Evolutionary conservation across 2,329 filamentous ascomycete genomes (phyloP).

Genomic region (Aspergillus sp.): DNA sequence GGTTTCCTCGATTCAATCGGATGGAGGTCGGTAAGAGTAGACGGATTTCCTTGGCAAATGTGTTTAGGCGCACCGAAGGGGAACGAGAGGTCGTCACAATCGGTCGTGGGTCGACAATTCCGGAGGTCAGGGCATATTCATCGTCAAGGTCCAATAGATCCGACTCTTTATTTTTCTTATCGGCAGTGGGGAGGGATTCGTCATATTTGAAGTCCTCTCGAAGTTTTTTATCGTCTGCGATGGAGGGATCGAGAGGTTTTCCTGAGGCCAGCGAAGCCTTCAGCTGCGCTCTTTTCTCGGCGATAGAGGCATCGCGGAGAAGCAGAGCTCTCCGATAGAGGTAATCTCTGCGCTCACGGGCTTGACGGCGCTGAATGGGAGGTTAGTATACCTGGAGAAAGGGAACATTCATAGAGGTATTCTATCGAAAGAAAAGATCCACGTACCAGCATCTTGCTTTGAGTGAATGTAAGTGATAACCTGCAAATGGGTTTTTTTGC

Average conservation of each 20-base stretch:
- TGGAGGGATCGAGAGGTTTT: slow-evolving; percentile 75
- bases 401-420: background rate
- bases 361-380: slow-evolving; percentile 61
- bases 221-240: slow-evolving; percentile 82
- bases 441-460: slow-evolving; percentile 33
- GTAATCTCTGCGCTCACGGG: slow-evolving; percentile 78
- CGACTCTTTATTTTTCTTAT: slow-evolving; percentile 70
- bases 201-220: slow-evolving; percentile 92
- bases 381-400: background rate
- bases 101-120: slow-evolving; percentile 83
- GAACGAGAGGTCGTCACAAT: slow-evolving; percentile 89
- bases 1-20: slow-evolving; percentile 85
- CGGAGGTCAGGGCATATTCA: slow-evolving; percentile 88
- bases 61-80: slow-evolving; percentile 77
- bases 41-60: slow-evolving; percentile 90
- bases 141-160: slow-evolving; percentile 83
- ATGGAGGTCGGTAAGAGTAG: slow-evolving; percentile 81
- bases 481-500: slow-evolving; percentile 8
- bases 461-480: background rate
- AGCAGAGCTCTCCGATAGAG: slow-evolving; percentile 86
- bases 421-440: background rate
- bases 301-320: slow-evolving; percentile 86
- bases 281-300: slow-evolving; percentile 84
- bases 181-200: slow-evolving; percentile 67
- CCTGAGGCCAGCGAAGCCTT: slow-evolving; percentile 84